These are phyloP conservation scores for Cryptococcus sp. DNA, from an alignment of 1,284 basidiomycete species.

Conservation along the genomic window DNA sequence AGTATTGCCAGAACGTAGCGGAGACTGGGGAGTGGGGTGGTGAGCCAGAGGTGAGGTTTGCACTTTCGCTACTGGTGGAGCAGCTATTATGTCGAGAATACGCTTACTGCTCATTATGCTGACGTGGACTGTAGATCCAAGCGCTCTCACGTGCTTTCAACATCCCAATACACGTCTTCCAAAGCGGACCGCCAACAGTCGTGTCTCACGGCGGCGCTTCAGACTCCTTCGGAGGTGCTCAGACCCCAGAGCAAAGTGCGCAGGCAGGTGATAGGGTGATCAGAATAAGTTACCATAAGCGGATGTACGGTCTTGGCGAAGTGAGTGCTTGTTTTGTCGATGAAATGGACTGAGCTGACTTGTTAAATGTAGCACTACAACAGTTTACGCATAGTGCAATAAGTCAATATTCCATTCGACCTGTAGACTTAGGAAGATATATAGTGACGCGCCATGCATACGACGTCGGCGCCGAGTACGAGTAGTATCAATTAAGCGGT, in stretches of 20 bases:
- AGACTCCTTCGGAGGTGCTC: conserved; percentile 47
- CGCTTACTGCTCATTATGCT: not conserved
- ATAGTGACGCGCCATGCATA: too few relatives aligned
- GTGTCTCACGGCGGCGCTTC: conserved; percentile 68
- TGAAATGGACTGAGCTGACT: not conserved
- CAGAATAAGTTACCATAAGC: conserved; percentile 84
- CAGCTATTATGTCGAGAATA: not conserved
- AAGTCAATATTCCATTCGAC: not conserved
- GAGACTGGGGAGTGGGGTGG: conserved; percentile 93
- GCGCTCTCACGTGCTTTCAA: conserved; percentile 82
- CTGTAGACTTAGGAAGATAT: too few relatives aligned
- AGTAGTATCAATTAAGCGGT: too few relatives aligned
- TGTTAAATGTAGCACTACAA: conserved; percentile 26
- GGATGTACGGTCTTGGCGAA: conserved; percentile 92
- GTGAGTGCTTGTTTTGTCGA: conserved; percentile 56
- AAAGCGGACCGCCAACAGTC: conserved; percentile 75
- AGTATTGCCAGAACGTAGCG: conserved; percentile 78
- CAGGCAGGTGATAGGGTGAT: conserved; percentile 58
- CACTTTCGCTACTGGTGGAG: not conserved
- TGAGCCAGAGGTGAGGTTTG: conserved; percentile 72
- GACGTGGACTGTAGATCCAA: conserved; percentile 62
- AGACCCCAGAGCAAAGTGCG: conserved; percentile 48
- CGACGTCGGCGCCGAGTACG: too few relatives aligned
- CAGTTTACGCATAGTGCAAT: conserved; percentile 18
- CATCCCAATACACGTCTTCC: conserved; percentile 88